These are phyloP conservation scores for Mucor plumbeus DNA, from an alignment of 371 early-diverging fungal species.

Conservation along the genomic window DNA sequence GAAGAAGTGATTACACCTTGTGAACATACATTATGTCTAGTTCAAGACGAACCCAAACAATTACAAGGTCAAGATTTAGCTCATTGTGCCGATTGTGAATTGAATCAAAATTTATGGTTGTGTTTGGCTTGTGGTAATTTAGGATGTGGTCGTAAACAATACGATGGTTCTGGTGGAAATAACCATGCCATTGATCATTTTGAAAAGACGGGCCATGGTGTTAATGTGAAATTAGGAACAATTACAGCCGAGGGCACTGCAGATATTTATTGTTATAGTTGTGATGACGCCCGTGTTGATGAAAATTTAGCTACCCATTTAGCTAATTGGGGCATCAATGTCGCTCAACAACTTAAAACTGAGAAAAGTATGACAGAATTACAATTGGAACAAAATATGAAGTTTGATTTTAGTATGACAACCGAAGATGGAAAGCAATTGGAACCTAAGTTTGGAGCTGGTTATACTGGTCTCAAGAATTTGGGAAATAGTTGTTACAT, in stretches of 20 bases:
- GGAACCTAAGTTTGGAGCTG: conserved; percentile 85
- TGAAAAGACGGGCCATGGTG: conserved; percentile 81
- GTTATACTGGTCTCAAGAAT: conserved; percentile 92
- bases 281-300: conserved; percentile 86
- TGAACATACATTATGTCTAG: conserved; percentile 77
- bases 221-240: conserved; percentile 92
- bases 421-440: conserved; percentile 93
- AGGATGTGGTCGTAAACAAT: conserved; percentile 90
- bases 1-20: conserved; percentile 84
- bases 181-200: conserved; percentile 95
- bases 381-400: conserved; percentile 95
- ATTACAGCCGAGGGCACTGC: conserved; percentile 98
- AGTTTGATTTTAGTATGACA: conserved; percentile 97
- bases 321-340: conserved; percentile 87
- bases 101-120: conserved; percentile 84
- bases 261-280: conserved; percentile 93
- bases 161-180: conserved; percentile 99
- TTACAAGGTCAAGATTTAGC: conserved; percentile 65
- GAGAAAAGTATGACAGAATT: conserved; percentile 93
- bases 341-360: conserved; percentile 84
- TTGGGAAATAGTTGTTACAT: conserved; percentile 98
- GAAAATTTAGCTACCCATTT: conserved; percentile 82
- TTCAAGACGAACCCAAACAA: conserved; percentile 61
- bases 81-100: conserved; percentile 88
- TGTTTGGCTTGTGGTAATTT: conserved; percentile 80